These are phyloP conservation scores for Sporothrix schenckii DNA, from an alignment of 2,329 filamentous ascomycete genomes.

Conservation along the genomic window DNA sequence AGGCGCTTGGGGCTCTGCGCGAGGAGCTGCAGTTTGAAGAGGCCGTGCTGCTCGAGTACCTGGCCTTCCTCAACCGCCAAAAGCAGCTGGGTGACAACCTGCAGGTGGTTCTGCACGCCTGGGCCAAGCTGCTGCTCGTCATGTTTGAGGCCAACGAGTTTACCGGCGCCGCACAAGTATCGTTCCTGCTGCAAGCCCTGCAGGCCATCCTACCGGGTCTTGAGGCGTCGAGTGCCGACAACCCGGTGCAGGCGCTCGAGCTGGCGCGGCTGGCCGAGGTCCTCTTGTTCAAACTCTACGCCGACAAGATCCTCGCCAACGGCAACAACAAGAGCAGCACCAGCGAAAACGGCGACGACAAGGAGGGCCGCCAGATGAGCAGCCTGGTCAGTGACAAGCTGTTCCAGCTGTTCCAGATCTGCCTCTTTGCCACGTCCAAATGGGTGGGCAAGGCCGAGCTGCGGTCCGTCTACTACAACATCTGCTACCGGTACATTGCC, in stretches of 20 bases:
- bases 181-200: conserved; percentile 82
- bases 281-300: conserved; percentile 71
- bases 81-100: conserved; percentile 60
- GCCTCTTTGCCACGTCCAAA: conserved; percentile 75
- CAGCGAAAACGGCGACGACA: conserved; percentile 41
- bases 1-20: conserved; percentile 47
- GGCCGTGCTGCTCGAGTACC: conserved; percentile 60
- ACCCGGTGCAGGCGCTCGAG: conserved; percentile 70
- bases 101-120: conserved; percentile 73
- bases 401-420: conserved; percentile 87
- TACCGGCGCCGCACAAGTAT: conserved; percentile 68
- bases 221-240: conserved; percentile 72
- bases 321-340: conserved; percentile 15
- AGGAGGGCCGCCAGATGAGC: conserved; percentile 54
- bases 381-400: conserved; percentile 86
- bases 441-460: conserved; percentile 71
- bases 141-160: conserved; percentile 83
- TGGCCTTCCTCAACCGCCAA: conserved; percentile 65
- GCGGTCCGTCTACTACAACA: conserved; percentile 85
- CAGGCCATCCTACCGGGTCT: conserved; percentile 88
- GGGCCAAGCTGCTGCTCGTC: conserved; percentile 82
- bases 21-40: conserved; percentile 61
- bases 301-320: conserved; percentile 44
- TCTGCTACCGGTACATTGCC: conserved; percentile 82
- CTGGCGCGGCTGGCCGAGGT: conserved; percentile 75